Percentiles rank a stretch among this genome's conserved stretches.
Evolutionary conservation across 805 yeast genomes (phyloP).

Genomic region (Monosporozyma unispora): DNA sequence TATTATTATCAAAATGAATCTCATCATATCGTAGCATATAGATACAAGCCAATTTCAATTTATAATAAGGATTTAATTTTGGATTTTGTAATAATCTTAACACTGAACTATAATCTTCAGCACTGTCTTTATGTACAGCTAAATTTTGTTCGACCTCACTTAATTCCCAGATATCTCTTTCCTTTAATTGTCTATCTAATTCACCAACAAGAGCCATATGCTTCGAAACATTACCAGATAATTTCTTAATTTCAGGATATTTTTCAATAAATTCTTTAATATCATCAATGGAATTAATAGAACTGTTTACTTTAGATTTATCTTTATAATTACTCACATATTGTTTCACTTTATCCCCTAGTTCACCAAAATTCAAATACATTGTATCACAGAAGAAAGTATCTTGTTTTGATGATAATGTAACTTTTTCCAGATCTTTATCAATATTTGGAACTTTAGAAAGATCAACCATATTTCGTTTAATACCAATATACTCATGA

Average conservation of each 20-base stretch:
- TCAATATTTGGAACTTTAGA: slow-evolving; percentile 45
- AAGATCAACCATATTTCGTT: slow-evolving; percentile 70
- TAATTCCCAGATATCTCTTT: slow-evolving; percentile 63
- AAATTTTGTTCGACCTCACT: slow-evolving; percentile 87
- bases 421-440: slow-evolving; percentile 55
- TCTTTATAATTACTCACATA: slow-evolving; percentile 75
- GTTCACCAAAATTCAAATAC: slow-evolving; percentile 89
- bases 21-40: slow-evolving; percentile 66
- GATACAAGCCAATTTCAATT: slow-evolving; percentile 62
- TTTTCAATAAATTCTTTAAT: slow-evolving; percentile 86
- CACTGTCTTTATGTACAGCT: slow-evolving; percentile 54
- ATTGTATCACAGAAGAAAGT: slow-evolving; percentile 68
- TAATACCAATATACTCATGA: slow-evolving; percentile 79
- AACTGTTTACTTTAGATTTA: slow-evolving; percentile 61
- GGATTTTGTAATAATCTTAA: slow-evolving; percentile 42
- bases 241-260: slow-evolving; percentile 85
- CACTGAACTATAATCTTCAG: slow-evolving; percentile 47
- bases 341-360: slow-evolving; percentile 78
- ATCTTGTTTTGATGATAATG: slow-evolving; percentile 61
- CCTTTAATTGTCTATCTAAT: slow-evolving; percentile 63
- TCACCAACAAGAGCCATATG: slow-evolving; percentile 89
- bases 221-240: slow-evolving; percentile 81
- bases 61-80: slow-evolving; percentile 43
- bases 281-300: slow-evolving; percentile 73
- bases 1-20: slow-evolving; percentile 30